Conservation (phyloP, 2,329 filamentous ascomycete species). For the Aspergillus eucalypticola region DNA sequence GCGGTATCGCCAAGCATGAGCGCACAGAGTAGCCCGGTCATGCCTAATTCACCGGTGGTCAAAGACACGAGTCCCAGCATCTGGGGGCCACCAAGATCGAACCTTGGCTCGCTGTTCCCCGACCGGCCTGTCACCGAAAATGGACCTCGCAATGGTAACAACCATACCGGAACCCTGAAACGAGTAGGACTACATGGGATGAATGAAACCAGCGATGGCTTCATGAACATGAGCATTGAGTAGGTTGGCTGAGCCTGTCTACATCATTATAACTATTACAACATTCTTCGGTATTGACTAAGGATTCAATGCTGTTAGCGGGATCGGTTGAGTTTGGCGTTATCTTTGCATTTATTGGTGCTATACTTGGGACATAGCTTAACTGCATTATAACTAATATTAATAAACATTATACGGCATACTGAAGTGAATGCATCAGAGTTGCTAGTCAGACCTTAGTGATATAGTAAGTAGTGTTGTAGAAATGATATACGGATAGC, state of each 20-base stretch:
- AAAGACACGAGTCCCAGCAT: slow-evolving; percentile 60
- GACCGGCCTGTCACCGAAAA: slow-evolving; percentile 53
- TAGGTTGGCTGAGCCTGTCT: slow-evolving; percentile 42
- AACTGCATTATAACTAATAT: too few relatives aligned
- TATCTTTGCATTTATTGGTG: neutral
- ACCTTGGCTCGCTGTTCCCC: slow-evolving; percentile 51
- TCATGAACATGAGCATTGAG: slow-evolving; percentile 98
- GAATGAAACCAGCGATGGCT: slow-evolving; percentile 89
- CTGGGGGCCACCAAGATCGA: slow-evolving; percentile 72
- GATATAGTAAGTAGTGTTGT: neutral
- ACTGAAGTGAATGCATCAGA: too few relatives aligned
- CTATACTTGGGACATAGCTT: neutral
- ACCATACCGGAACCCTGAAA: slow-evolving; percentile 48
- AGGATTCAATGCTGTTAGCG: neutral
- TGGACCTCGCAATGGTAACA: slow-evolving; percentile 52
- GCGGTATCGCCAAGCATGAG: slow-evolving; percentile 92
- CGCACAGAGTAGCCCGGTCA: slow-evolving; percentile 82
- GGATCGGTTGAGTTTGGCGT: neutral
- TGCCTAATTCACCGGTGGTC: slow-evolving; percentile 77
- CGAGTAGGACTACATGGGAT: slow-evolving; percentile 85
- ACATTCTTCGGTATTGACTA: too few relatives aligned
- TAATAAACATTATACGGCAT: too few relatives aligned
- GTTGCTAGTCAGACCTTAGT: too few relatives aligned
- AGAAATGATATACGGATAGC: neutral
- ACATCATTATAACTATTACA: neutral